Base-by-base conservation (phyloP, 2,329 filamentous ascomycete species). In the Capronia americana region DNA sequence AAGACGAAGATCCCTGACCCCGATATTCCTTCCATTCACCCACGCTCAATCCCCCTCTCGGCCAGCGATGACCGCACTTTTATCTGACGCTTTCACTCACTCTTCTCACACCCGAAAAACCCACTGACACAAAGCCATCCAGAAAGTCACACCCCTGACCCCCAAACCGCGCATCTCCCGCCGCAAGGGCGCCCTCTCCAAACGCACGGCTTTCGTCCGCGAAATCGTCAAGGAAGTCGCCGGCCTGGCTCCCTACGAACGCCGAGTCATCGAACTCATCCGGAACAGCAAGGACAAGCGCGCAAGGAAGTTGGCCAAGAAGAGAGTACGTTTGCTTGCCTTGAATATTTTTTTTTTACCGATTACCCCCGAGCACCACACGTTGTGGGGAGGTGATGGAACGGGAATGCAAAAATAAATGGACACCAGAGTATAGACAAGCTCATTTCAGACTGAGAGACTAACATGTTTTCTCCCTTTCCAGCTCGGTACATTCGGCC, bases 161-260 rank as follows among this genome's bases (percentile, higher is more conserved):
- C 82, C 84, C 81, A 93, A 93, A 87, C 87, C 88, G 78, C 88
- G 90, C 78, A 87, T 93, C 78, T 92, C 89, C 79, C 86, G 90
- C 77, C 93, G 89, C 86, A 98, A 97, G 89, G 95, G 95, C 77
- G 92, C 95, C 85, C 86, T 96, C 79, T 96, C 92, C 86, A 97
- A 96, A 90, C 90, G 93, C 79, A 98, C 95, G 77, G 89, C 91
- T 77, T 98, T 99, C 85, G 94, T 98, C 76, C 89, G 95, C 77
- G 93, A 97, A 80, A 90, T 99, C 81, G 92, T 97, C 83, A 96
- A 96, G 88, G 95, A 99, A 87, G 95, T 98, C 82, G 90, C 93
- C 83, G 95, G 92, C 80, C 91, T 95, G 76, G 92, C 92, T 76
- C 92, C 92, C 79, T 95, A 99, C 83, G 95, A 99, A 90, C 94